Conservation (phyloP, 129 eudicot species). For the Kitagawia praeruptora region DNA sequence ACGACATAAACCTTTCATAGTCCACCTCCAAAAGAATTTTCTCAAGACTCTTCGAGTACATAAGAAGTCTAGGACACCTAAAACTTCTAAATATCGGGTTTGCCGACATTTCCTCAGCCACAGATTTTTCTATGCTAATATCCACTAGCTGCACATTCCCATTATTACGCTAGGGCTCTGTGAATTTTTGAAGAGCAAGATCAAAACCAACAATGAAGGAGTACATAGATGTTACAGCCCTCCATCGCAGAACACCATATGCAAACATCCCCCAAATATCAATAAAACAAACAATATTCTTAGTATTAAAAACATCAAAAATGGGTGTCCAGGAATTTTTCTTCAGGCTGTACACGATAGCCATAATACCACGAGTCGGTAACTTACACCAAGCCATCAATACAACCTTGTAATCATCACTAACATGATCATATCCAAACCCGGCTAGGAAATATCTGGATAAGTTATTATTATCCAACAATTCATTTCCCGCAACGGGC, state of each 20-base stretch:
- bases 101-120: not conserved
- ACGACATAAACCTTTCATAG: not conserved
- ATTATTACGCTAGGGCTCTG: not conserved
- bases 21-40: not conserved
- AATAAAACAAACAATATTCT: not conserved
- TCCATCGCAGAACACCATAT: not conserved
- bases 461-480: too few relatives aligned
- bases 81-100: not conserved
- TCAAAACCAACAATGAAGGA: not conserved
- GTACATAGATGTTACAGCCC: too few relatives aligned
- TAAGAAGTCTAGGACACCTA: not conserved
- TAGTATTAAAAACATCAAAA: not conserved
- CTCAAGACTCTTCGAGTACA: not conserved
- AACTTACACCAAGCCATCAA: not conserved
- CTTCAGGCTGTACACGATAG: not conserved
- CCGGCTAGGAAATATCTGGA: not conserved
- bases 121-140: too few relatives aligned
- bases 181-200: not conserved
- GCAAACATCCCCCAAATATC: not conserved
- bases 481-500: not conserved
- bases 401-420: not conserved
- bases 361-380: not conserved
- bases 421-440: not conserved
- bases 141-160: not conserved
- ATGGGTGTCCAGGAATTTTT: not conserved